Evolutionary conservation across 495 filamentous ascomycete genomes (phyloP).

Genomic region (Saxophila tyrrhenica): DNA sequence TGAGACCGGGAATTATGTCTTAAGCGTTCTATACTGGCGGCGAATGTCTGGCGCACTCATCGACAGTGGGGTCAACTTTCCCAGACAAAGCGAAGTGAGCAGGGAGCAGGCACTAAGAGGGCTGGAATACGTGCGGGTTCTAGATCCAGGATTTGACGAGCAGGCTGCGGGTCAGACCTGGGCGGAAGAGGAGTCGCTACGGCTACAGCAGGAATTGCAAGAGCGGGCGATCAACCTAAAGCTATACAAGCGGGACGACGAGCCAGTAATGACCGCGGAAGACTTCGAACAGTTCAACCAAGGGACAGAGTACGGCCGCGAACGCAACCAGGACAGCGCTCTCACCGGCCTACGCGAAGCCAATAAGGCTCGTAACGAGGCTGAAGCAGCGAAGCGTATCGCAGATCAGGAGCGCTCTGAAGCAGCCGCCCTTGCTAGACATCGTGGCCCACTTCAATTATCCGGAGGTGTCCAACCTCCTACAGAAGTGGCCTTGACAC

Average conservation of each 20-base stretch:
- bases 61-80: conserved; percentile 37
- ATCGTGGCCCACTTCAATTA: conserved; percentile 15
- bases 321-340: conserved; percentile 27
- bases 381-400: conserved; percentile 7
- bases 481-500: conserved; percentile 1
- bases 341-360: conserved; percentile 36
- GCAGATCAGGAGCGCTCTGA: conserved; percentile 2
- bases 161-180: conserved; percentile 50
- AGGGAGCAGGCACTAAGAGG: conserved; percentile 34
- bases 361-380: conserved; percentile 11
- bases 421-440: neutral
- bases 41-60: conserved; percentile 61
- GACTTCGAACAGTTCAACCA: conserved; percentile 4
- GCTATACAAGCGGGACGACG: conserved; percentile 39
- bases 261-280: neutral
- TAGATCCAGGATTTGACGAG: conserved; percentile 60
- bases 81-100: conserved; percentile 20
- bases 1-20: conserved; percentile 47
- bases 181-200: conserved; percentile 43
- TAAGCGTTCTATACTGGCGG: conserved; percentile 60
- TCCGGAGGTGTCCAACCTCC: conserved; percentile 14
- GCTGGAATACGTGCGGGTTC: conserved; percentile 55
- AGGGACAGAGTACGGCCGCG: conserved; percentile 12
- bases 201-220: conserved; percentile 32
- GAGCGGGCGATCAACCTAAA: conserved; percentile 36